Evolutionary conservation across 768 basidiomycete species (phyloP), one percentile per base, ranked within the genome.

Genomic region (Pleurotus sapidus): DNA sequence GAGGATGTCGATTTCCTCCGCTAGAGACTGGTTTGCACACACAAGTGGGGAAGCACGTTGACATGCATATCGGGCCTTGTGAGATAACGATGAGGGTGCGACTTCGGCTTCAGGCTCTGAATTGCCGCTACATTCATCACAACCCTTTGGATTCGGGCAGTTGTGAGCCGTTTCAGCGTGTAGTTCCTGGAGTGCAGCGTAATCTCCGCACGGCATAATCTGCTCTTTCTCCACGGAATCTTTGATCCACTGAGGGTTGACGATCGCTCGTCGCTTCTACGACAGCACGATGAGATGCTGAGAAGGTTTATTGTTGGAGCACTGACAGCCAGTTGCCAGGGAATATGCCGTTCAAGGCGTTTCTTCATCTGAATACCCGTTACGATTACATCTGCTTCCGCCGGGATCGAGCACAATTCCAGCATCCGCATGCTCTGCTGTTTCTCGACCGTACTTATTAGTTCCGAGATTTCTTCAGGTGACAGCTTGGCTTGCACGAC

Each of bases 231-330:
- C 64, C 15, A 84, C 70, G 3, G 86, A 88, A 57, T 87, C 80
- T 30, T 68, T 75, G 15, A 93, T 76, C 91, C 90, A 93, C 30
- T 82, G 73, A 0, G 89, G 88, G 2, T 80, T 85, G 9, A 93
- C 88, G 20, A 91, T 78, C 0, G 80, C 74, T 63, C 88, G 91
- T 34, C 75, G 74, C 72, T 77, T 81, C 88, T 90, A 63, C 46
- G 37, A 27, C 37, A 56, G 59, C 50, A 46, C 62, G 50, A 46
- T 12, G 39, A 30, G 12, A 42, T 54, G 23, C 20, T 55, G 50
- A 55, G 15, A 59, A 23, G 53, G 4, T n/a, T 46, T 40, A 6
- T 49, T 27, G 8, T 46, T 37, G 46, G 58, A 18, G 48, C 17
- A 75, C 87, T 67, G 66, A 91, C 90, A 24, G 88, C 86, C 34